phyloP scores from a whole-genome alignment of 441 rosid species.

The Euphorbia neoarborescens region DNA sequence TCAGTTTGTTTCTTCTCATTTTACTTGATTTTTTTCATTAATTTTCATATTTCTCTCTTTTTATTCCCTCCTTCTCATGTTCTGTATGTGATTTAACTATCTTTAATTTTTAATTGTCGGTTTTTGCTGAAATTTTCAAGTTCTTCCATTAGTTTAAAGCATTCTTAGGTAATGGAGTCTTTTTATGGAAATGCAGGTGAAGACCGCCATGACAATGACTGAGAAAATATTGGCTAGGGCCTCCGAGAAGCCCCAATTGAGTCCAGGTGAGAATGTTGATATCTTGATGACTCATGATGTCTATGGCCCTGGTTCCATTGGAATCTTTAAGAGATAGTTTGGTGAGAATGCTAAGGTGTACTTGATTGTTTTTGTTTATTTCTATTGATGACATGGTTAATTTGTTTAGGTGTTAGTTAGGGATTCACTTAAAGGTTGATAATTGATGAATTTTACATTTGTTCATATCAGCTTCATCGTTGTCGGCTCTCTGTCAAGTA shows the following conservation, averaged over 20 bases:
- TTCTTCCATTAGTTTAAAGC: not conserved
- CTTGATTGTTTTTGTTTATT: not conserved
- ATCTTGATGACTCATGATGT: slow-evolving; percentile 94
- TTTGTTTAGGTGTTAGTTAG: not conserved
- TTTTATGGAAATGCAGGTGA: slow-evolving; percentile 45
- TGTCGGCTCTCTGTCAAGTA: slow-evolving; percentile 63
- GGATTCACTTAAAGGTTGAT: not conserved
- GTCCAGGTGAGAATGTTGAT: slow-evolving; percentile 91
- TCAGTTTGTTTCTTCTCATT: slow-evolving; percentile 38
- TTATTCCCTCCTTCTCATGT: not conserved
- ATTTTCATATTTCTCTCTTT: not conserved
- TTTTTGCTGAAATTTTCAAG: not conserved
- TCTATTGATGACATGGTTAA: not conserved
- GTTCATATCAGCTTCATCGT: slow-evolving; percentile 67
- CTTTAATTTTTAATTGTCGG: not conserved
- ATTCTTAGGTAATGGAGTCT: not conserved
- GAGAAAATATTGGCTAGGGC: slow-evolving; percentile 84
- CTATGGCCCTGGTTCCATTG: slow-evolving; percentile 89
- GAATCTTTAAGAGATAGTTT: slow-evolving; percentile 81
- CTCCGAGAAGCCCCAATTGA: slow-evolving; percentile 57
- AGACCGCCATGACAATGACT: slow-evolving; percentile 84
- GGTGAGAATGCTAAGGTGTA: slow-evolving; percentile 88
- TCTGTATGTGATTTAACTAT: not conserved
- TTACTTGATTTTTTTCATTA: not conserved
- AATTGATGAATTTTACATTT: slow-evolving; percentile 12